Conservation (phyloP, 495 filamentous ascomycete genomes). For the Neurospora discreta region DNA sequence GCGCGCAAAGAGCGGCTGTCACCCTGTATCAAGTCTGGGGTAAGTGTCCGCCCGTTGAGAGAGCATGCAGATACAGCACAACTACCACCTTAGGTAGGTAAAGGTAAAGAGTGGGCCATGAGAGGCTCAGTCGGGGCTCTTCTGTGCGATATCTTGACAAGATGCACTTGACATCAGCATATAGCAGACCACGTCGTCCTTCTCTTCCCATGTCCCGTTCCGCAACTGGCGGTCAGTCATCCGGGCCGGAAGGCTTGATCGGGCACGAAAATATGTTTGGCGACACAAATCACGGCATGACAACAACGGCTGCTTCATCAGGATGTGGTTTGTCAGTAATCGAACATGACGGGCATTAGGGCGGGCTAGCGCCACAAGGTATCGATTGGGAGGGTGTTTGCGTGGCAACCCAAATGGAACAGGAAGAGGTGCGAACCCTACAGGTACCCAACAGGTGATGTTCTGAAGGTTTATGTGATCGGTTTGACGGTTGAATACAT, state of each 20-base stretch:
- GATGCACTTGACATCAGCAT: background rate
- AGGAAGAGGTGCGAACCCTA: background rate
- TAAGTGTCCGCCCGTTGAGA: background rate
- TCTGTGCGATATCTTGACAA: constrained; percentile 2
- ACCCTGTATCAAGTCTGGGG: background rate
- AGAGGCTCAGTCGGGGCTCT: constrained; percentile 6
- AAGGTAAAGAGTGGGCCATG: constrained; percentile 2
- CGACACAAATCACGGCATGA: background rate
- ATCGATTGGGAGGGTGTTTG: background rate
- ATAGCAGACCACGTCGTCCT: constrained; percentile 1
- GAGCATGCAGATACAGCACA: background rate
- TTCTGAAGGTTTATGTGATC: background rate
- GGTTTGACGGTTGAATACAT: background rate
- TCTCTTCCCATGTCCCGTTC: background rate
- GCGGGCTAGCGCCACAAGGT: constrained; percentile 4
- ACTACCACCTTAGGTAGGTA: background rate
- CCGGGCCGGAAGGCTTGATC: constrained; percentile 6
- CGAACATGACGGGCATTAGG: constrained; percentile 12
- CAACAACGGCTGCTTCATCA: constrained; percentile 18
- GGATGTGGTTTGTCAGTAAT: constrained; percentile 15
- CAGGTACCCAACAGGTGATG: constrained; percentile 8
- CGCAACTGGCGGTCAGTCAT: constrained; percentile 12
- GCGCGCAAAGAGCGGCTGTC: background rate
- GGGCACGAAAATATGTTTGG: constrained; percentile 2
- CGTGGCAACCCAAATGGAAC: constrained; percentile 6